These are phyloP conservation scores for Psilocybe tampanensis DNA, from an alignment of 768 basidiomycete genomes.

Conservation along the genomic window DNA sequence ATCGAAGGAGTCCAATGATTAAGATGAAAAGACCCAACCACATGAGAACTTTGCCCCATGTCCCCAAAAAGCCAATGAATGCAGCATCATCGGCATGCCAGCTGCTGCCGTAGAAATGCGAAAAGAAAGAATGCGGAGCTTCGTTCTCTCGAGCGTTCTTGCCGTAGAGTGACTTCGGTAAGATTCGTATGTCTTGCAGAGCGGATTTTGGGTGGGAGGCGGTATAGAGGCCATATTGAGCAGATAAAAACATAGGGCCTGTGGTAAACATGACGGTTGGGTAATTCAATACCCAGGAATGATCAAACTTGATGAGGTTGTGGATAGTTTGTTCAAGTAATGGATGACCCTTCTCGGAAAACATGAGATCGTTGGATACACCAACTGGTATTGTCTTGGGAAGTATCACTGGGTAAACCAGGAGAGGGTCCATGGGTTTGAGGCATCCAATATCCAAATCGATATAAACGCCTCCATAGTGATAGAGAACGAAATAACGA, in stretches of 20 bases:
- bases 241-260: conserved; percentile 98
- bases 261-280: conserved; percentile 99
- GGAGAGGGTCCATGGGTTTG: conserved; percentile 82
- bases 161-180: conserved; percentile 97
- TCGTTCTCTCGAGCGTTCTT: conserved; percentile 88
- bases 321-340: conserved; percentile 94
- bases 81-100: conserved; percentile 99
- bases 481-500: conserved; percentile 95
- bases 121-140: conserved; percentile 91
- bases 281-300: conserved; percentile 94
- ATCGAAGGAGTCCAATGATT: conserved; percentile 65
- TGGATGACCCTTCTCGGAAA: conserved; percentile 80
- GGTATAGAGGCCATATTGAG: conserved; percentile 88
- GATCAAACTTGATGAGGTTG: conserved; percentile 89
- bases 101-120: conserved; percentile 97
- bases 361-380: conserved; percentile 96
- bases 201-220: conserved; percentile 66
- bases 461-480: conserved; percentile 94
- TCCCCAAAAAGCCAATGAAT: conserved; percentile 91
- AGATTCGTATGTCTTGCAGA: conserved; percentile 79
- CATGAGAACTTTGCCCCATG: conserved; percentile 89
- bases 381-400: conserved; percentile 97
- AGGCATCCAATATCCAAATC: conserved; percentile 97
- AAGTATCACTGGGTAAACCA: conserved; percentile 85
- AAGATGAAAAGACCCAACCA: conserved; percentile 79